Evolutionary conservation across 139 green algal genomes (phyloP), one percentile per base, ranked within the genome.

Genomic region (Trebouxia sp.): DNA sequence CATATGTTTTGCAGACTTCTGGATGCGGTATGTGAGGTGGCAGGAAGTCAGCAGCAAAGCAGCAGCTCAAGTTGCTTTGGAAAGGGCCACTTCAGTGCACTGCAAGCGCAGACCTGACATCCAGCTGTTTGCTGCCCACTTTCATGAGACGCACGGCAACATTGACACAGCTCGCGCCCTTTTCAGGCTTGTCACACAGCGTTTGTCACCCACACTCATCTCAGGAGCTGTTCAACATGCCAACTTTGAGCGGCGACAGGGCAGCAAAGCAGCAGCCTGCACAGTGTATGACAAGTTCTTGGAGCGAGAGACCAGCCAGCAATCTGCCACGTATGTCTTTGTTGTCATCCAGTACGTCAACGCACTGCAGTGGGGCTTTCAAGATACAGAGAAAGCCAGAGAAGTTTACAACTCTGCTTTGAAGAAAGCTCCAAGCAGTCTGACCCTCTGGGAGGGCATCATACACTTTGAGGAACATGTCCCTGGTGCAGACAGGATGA

Each of bases 11-110:
- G 65, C 86, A 90, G 93, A 96, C 79, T 95, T 92, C 81, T 97
- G 93, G 93, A 81, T 90, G 66, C 88, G 93, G 39, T 97, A 97
- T 84, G 85, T 92, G 5, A 78, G 84, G 26, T 94, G 83, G 78
- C 84, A 92, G 75, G 93, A 97, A 66, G 35, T 26, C 0, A 48
- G 78, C 12, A 86, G 87, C 47, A 45, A 82, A 6, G 70, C 56
- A 12, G 78, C 75, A 5, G 86, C 85, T 30, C 81, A 96, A 74
- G 32, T 62, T 7, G 72, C 48, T 41, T 30, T 79, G 12, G 48
- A 88, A 35, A 87, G 93, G 8, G 89, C 89, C 11, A 81, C 84
- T 11, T 32, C 24, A 0, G 79, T 91, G n/a, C 92, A 92, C 83
- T 94, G 92, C 80, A 94, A 92, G 84, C 78, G 79, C 15, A 65